Base-by-base conservation (phyloP, 2,329 filamentous ascomycete genomes). In the Colletotrichum sp. region DNA sequence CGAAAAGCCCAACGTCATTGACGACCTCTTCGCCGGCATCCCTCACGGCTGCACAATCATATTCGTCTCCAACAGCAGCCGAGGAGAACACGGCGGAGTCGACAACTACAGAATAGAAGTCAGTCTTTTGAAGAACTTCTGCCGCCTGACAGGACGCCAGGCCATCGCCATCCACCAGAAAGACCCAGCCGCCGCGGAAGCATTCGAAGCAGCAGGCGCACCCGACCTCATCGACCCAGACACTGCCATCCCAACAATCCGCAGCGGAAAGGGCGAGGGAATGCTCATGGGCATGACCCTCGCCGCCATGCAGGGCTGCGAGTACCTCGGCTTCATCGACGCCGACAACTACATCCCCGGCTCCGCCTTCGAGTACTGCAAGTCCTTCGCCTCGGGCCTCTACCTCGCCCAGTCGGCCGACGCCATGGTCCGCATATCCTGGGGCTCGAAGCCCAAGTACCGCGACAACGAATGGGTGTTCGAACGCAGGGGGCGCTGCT, bases 101-200 rank as follows among this genome's bases (percentile, higher is more conserved):
- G 71, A 73, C 63, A 34, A 55, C 7, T 73, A 63, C 71, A 39
- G 32, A 6, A 63, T 21, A 2, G 71, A 73, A 16, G 71, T 55
- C 36, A 16, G 16, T 4, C 30, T 61, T 16, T 16, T 73, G 5
- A 52, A 30, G 3, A 30, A 55, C 8, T 63, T 61, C n/a, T 73
- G 65, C 55, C 34, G 34, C 13, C 24, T 26, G 5, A 39, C 64
- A 7, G 52, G 36, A 15, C 64, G 71, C 21, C n/a, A 13, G 55
- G 71, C 64, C 24, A 63, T 73, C 16, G 64, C 71, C n/a, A 67
- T 73, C 18, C 71, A 73, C 64, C 71, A 69, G 43, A 73, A 73
- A 21, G 65, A 73, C 15, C n/a, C 55, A 3, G 57, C 36, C 10
- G 57, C 39, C 10, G 64, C 71, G n/a, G 28, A 18, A 7, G 65